Percentiles rank a stretch among this genome's conserved stretches.
phyloP scores from a whole-genome alignment of 257 asterid species.

The Solanum chilense region DNA sequence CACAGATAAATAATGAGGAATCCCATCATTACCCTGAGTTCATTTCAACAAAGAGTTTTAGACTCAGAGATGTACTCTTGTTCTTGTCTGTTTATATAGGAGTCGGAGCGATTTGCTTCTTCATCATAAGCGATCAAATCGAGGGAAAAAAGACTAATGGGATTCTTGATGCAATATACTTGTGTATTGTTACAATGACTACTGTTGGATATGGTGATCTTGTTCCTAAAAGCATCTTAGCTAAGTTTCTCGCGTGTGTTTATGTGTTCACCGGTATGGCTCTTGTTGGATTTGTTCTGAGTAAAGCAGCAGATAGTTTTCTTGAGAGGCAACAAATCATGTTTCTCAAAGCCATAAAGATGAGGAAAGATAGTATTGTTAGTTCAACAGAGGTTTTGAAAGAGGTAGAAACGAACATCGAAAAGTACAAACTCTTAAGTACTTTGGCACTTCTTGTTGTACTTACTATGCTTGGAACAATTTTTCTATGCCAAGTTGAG shows the following conservation, averaged over 20 bases:
- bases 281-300: conserved; percentile 55
- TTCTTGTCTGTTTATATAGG: conserved; percentile 36
- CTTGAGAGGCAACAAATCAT: conserved; percentile 63
- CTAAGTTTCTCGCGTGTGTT: conserved; percentile 55
- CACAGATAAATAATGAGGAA: conserved; percentile 6
- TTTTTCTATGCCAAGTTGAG: conserved; percentile 39
- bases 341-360: conserved; percentile 44
- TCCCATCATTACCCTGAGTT: conserved; percentile 7
- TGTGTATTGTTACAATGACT: conserved; percentile 88
- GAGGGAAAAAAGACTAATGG: conserved; percentile 63
- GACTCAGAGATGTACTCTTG: conserved; percentile 21
- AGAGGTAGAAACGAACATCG: conserved; percentile 39
- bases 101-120: conserved; percentile 49
- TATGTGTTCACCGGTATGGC: conserved; percentile 74
- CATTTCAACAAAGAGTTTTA: conserved; percentile 13
- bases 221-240: conserved; percentile 41
- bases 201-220: conserved; percentile 92
- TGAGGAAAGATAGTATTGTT: conserved; percentile 17
- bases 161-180: conserved; percentile 60
- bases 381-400: conserved; percentile 34
- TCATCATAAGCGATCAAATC: conserved; percentile 39
- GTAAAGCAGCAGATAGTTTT: conserved; percentile 68
- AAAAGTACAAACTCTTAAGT: conserved; percentile 37
- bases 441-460: conserved; percentile 21
- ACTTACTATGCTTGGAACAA: conserved; percentile 31